Evolutionary conservation across 2,329 filamentous ascomycete species (phyloP).

Genomic region (Phialemonium atrogriseum): DNA sequence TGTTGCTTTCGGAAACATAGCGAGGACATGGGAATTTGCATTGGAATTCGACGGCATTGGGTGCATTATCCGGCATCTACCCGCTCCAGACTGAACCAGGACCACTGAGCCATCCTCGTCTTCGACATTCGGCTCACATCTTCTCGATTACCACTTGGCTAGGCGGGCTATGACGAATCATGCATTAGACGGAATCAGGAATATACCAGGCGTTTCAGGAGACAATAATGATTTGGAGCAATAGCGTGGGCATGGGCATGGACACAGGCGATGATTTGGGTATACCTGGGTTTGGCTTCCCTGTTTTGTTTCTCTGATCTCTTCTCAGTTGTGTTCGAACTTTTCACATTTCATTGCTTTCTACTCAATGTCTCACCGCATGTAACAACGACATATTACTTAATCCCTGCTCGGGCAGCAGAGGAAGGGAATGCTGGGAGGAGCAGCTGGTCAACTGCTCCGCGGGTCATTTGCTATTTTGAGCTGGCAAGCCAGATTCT

Average conservation of each 20-base stretch:
- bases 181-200: slow-evolving; percentile 7
- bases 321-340: slow-evolving; percentile 3
- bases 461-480: slow-evolving; percentile 5
- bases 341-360: slow-evolving; percentile 7
- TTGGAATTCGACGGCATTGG: slow-evolving; percentile 7
- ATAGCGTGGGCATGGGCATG: not conserved
- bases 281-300: slow-evolving; percentile 4
- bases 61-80: slow-evolving; percentile 16
- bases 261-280: slow-evolving; percentile 1
- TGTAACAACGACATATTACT: slow-evolving; percentile 8
- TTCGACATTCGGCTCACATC: slow-evolving; percentile 5
- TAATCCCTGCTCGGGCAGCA: slow-evolving; percentile 17
- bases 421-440: slow-evolving; percentile 8
- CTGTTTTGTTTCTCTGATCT: slow-evolving; percentile 5
- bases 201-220: slow-evolving; percentile 24
- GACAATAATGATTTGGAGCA: not conserved
- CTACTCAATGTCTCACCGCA: slow-evolving; percentile 8
- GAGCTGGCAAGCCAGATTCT: not conserved
- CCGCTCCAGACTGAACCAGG: too few relatives aligned
- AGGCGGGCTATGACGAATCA: slow-evolving; percentile 8
- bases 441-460: slow-evolving; percentile 8
- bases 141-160: slow-evolving; percentile 9
- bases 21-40: slow-evolving; percentile 10
- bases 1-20: slow-evolving; percentile 11
- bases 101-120: not conserved